phyloP scores from a whole-genome alignment of 2,329 filamentous ascomycete species.

The Fusarium miscanthi region DNA sequence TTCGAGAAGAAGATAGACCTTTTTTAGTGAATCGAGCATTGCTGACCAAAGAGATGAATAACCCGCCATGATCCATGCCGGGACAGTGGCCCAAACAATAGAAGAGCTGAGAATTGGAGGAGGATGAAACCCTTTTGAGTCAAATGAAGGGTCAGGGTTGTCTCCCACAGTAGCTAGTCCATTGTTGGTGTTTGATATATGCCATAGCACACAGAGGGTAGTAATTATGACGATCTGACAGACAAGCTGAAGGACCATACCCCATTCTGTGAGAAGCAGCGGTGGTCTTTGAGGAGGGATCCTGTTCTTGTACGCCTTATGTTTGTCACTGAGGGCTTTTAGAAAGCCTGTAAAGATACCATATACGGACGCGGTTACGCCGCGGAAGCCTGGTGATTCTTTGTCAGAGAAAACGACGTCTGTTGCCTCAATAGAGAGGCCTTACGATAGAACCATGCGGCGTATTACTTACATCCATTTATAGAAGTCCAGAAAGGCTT shows the following conservation, averaged over 20 bases:
- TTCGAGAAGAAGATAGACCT: background rate
- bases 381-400: background rate
- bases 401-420: background rate
- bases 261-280: background rate
- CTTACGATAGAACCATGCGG: too few relatives aligned
- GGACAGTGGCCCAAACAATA: background rate
- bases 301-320: background rate
- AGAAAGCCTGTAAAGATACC: rapidly evolving
- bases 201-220: background rate
- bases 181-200: background rate
- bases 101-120: background rate
- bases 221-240: background rate
- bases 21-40: background rate
- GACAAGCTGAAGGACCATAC: background rate
- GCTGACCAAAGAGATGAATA: background rate
- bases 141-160: background rate
- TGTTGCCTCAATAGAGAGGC: rapidly evolving
- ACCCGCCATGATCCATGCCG: background rate
- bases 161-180: background rate
- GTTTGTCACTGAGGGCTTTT: background rate
- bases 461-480: background rate
- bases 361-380: rapidly evolving
- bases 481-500: background rate
- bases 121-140: background rate
- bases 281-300: background rate